These are phyloP conservation scores for Aspergillus ostianus DNA, from an alignment of 495 filamentous ascomycete species.

Conservation along the genomic window DNA sequence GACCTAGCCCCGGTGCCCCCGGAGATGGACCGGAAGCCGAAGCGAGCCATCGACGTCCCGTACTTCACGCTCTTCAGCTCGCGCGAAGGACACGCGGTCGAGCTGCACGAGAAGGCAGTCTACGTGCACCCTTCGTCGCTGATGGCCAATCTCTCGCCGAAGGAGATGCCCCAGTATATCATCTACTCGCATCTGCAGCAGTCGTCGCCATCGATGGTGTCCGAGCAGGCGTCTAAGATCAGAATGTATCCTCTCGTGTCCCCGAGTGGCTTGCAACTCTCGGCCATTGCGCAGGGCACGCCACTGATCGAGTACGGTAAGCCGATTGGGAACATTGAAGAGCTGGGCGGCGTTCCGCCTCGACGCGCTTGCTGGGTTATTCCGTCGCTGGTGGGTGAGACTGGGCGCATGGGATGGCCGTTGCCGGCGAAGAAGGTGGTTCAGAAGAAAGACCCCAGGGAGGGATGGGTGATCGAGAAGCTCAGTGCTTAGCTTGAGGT, in stretches of 20 bases:
- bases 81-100: slow-evolving; percentile 46
- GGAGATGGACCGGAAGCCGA: slow-evolving; percentile 66
- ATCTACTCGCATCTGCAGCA: slow-evolving; percentile 84
- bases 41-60: slow-evolving; percentile 80
- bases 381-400: slow-evolving; percentile 65
- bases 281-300: slow-evolving; percentile 77
- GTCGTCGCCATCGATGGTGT: slow-evolving; percentile 49
- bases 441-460: slow-evolving; percentile 68
- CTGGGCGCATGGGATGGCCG: slow-evolving; percentile 75
- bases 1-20: slow-evolving; percentile 77
- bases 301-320: slow-evolving; percentile 84
- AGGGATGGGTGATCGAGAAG: slow-evolving; percentile 77
- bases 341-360: slow-evolving; percentile 51
- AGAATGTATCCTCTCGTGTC: slow-evolving; percentile 86
- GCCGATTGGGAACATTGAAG: slow-evolving; percentile 77
- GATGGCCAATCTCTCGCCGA: slow-evolving; percentile 65
- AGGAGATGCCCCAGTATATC: slow-evolving; percentile 80
- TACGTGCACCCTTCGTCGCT: slow-evolving; percentile 84
- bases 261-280: slow-evolving; percentile 71
- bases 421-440: slow-evolving; percentile 77
- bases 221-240: slow-evolving; percentile 64
- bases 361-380: slow-evolving; percentile 80
- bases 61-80: slow-evolving; percentile 85
- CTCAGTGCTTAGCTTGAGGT: slow-evolving; percentile 33
- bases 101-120: slow-evolving; percentile 58